Conservation (phyloP, 2,329 filamentous ascomycete genomes). For the Sclerotinia minor region DNA sequence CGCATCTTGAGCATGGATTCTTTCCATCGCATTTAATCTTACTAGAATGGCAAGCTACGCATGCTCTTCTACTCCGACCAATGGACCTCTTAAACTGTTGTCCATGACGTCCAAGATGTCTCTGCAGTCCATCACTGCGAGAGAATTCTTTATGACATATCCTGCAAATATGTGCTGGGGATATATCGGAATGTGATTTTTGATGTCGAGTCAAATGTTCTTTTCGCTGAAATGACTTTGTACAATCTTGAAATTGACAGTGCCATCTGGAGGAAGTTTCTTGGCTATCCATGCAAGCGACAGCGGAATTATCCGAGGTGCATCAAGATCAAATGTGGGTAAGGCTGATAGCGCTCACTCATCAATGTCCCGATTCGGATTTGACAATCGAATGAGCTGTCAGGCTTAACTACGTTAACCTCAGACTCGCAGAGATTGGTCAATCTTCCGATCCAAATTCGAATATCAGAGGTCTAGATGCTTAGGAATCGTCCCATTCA, state of each 20-base stretch:
- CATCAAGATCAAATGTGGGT: background rate
- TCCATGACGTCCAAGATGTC: slow-evolving; percentile 36
- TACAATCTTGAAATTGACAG: slow-evolving; percentile 33
- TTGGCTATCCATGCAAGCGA: slow-evolving; percentile 1
- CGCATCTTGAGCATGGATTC: slow-evolving; percentile 45
- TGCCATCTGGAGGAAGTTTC: slow-evolving; percentile 6
- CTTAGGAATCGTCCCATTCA: background rate
- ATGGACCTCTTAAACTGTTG: slow-evolving; percentile 33
- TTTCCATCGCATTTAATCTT: slow-evolving; percentile 50
- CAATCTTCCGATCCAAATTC: background rate
- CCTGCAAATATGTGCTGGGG: slow-evolving; percentile 27
- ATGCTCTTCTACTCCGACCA: slow-evolving; percentile 45
- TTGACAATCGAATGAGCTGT: background rate
- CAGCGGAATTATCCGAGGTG: too few species aligned
- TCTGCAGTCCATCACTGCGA: slow-evolving; percentile 37
- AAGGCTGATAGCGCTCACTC: background rate
- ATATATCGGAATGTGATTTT: slow-evolving; percentile 31
- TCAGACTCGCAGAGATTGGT: background rate
- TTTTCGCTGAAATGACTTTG: slow-evolving; percentile 35
- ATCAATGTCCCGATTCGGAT: background rate
- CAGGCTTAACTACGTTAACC: too few species aligned
- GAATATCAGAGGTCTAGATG: background rate
- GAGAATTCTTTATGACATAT: slow-evolving; percentile 36
- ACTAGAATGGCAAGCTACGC: slow-evolving; percentile 48
- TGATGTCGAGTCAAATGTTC: slow-evolving; percentile 38